These are phyloP conservation scores for Erysimum pusillum DNA, from an alignment of 441 rosid genomes.

Conservation along the genomic window DNA sequence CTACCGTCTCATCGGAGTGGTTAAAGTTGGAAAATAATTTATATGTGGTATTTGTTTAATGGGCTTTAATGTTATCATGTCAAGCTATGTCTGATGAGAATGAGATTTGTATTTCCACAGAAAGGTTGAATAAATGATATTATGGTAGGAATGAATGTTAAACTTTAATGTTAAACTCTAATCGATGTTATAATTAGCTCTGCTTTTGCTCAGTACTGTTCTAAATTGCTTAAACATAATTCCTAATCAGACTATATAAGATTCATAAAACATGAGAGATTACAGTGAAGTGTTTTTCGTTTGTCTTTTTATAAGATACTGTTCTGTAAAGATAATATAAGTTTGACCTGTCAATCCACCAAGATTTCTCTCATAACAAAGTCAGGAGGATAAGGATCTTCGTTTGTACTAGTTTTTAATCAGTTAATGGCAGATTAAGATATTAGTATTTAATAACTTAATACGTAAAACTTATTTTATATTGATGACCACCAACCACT, in stretches of 20 bases:
- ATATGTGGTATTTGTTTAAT: background rate
- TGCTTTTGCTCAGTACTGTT: background rate
- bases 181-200: background rate
- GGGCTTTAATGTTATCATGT: background rate
- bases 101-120: too few species aligned
- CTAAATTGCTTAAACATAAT: background rate
- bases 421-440: conserved; percentile 7
- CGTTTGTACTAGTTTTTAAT: conserved; percentile 7
- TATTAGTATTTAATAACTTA: background rate
- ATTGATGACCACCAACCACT: conserved; percentile 31
- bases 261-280: conserved; percentile 31
- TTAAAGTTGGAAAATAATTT: background rate
- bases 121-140: background rate
- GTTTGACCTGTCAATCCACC: conserved; percentile 51
- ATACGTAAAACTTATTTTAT: conserved; percentile 8
- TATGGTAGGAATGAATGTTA: background rate
- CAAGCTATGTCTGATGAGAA: too few species aligned
- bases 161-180: background rate
- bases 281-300: conserved; percentile 2
- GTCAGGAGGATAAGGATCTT: conserved; percentile 40
- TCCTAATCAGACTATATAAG: background rate
- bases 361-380: conserved; percentile 36
- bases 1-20: background rate
- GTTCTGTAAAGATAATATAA: conserved; percentile 40
- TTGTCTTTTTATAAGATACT: conserved; percentile 5